Percentiles rank a stretch among this genome's conserved stretches.
phyloP scores from a whole-genome alignment of 2,329 filamentous ascomycete species.

The Chrysoporthe deuterocubensis region DNA sequence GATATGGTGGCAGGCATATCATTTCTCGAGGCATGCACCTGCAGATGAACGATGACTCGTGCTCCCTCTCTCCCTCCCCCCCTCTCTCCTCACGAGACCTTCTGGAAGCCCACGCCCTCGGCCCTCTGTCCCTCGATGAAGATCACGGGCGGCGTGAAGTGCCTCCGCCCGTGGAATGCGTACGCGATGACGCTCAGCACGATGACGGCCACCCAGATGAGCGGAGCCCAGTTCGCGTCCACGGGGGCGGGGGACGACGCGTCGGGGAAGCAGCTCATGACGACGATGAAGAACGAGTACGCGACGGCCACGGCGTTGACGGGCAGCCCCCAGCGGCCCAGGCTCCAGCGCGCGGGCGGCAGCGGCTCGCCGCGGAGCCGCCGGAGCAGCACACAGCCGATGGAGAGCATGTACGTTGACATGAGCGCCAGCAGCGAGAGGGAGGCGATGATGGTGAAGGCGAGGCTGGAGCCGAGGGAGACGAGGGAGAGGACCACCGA shows the following conservation, averaged over 20 bases:
- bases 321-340: slow-evolving; percentile 43
- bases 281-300: slow-evolving; percentile 32
- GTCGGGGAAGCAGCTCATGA: slow-evolving; percentile 24
- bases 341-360: slow-evolving; percentile 41
- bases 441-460: slow-evolving; percentile 42
- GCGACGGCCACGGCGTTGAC: slow-evolving; percentile 41
- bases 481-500: slow-evolving; percentile 39
- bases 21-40: too few relatives aligned
- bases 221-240: slow-evolving; percentile 26
- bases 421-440: slow-evolving; percentile 39
- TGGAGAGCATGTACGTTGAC: slow-evolving; percentile 40
- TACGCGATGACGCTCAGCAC: slow-evolving; percentile 23
- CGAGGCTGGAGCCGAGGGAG: slow-evolving; percentile 39
- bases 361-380: slow-evolving; percentile 40
- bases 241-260: slow-evolving; percentile 8
- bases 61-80: background rate
- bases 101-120: slow-evolving; percentile 13
- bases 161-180: slow-evolving; percentile 17
- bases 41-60: too few relatives aligned
- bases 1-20: too few relatives aligned
- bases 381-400: slow-evolving; percentile 40
- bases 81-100: background rate
- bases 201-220: slow-evolving; percentile 25
- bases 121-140: slow-evolving; percentile 22
- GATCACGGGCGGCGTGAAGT: slow-evolving; percentile 24